Evolutionary conservation across 2,329 filamentous ascomycete genomes (phyloP), one percentile per base, ranked within the genome.

Genomic region (Aspergillus flavus): DNA sequence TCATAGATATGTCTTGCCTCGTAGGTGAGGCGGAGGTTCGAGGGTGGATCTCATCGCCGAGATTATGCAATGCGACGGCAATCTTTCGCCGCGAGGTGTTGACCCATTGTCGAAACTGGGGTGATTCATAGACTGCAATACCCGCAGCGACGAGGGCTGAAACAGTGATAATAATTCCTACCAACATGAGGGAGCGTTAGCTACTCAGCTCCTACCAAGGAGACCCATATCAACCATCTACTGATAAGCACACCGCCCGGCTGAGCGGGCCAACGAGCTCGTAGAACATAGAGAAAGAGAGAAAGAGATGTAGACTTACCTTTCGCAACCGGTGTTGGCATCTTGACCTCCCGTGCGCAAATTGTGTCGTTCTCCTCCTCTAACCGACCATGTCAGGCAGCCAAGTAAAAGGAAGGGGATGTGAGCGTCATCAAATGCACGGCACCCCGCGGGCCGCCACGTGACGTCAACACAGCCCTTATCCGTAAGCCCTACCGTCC

Each of bases 121-220:
- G 87, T 46, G 84, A 88, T 73, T 89, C 85, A 75, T 89, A 88
- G 53, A 88, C 83, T 58, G 87, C 87, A 57, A 89, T 82, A 14
- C 86, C 85, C 21, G 87, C 86, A 64, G 87, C 87, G 58, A 89
- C 83, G 61, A 89, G 79, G 46, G 89, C 81, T 50, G 85, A 85
- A 66, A 87, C 83, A 55, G 85, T 86, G 68, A 89, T 84, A 66
- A 90, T 85, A 67, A 89, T 82, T 72, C 87, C 87, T 89, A 66
- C 21, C 9, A 12, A 50, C 41, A 12, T 50, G 11, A 34, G 16
- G 10, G 26, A 32, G 10, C 12, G 57, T 43, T 53, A 39, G 55
- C 16, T 36, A 45, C 21, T 21, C 10, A 48, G 21, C 21, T 32
- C 28, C 16, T 19, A 19, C 32, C 21, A 26, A 3, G 28, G n/a